Conservation (phyloP, 371 early-diverging fungal genomes). For the Actinomucor elegans region DNA sequence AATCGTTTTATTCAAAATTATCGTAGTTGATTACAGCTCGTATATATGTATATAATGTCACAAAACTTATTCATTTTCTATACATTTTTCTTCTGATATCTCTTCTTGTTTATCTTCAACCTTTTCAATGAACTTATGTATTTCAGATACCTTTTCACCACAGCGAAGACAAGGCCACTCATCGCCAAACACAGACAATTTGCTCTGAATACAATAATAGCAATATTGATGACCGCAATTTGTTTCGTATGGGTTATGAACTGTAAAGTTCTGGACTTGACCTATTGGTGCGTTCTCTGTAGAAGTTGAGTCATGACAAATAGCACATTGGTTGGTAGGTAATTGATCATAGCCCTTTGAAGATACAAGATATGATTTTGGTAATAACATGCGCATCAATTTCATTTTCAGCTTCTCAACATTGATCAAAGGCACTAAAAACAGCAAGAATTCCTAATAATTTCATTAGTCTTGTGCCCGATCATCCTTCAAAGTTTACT, state of each 20-base stretch:
- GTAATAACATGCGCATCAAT: constrained; percentile 54
- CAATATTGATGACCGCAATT: constrained; percentile 85
- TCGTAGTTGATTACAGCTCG: too few species aligned
- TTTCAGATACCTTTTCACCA: constrained; percentile 60
- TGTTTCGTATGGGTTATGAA: constrained; percentile 74
- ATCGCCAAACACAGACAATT: constrained; percentile 70
- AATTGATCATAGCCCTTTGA: constrained; percentile 59
- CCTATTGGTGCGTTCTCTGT: constrained; percentile 27
- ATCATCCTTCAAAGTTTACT: constrained; percentile 9
- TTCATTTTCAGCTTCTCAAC: constrained; percentile 69
- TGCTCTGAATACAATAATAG: constrained; percentile 86
- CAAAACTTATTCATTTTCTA: too few species aligned
- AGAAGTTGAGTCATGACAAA: constrained; percentile 63
- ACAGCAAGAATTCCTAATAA: constrained; percentile 83
- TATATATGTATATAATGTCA: too few species aligned
- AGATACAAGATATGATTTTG: constrained; percentile 52
- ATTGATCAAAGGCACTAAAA: constrained; percentile 84
- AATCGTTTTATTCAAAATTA: too few species aligned
- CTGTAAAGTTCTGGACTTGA: constrained; percentile 34
- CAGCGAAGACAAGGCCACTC: constrained; percentile 83
- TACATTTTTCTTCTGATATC: neutral
- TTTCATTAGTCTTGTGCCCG: too few species aligned
- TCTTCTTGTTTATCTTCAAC: constrained; percentile 23
- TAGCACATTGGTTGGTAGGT: constrained; percentile 68
- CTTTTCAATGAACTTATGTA: constrained; percentile 45